These are phyloP conservation scores for Aspergillus taichungensis DNA, from an alignment of 495 filamentous ascomycete genomes.

Conservation along the genomic window DNA sequence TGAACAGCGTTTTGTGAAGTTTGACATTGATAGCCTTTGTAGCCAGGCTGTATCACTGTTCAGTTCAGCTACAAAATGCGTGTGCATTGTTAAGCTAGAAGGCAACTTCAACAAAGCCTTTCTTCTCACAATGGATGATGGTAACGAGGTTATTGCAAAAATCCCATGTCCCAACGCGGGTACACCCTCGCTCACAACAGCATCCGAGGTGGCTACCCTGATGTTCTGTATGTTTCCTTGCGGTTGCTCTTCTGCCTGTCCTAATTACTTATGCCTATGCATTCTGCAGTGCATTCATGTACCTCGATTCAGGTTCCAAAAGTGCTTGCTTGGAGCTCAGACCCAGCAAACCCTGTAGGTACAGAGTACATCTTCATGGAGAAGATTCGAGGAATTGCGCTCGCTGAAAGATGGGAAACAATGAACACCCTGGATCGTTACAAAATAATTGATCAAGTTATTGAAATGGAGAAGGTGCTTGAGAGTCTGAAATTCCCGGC, in stretches of 20 bases:
- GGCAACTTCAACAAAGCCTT: constrained; percentile 33
- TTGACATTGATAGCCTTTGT: constrained; percentile 22
- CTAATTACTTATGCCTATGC: constrained; percentile 29
- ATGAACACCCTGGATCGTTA: constrained; percentile 13
- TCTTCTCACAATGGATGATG: constrained; percentile 28
- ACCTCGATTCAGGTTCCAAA: constrained; percentile 20
- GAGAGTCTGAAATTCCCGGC: constrained; percentile 12
- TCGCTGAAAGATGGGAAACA: constrained; percentile 13
- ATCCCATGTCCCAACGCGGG: constrained; percentile 32
- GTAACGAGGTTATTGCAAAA: constrained; percentile 24
- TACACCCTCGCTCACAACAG: constrained; percentile 20
- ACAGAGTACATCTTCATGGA: constrained; percentile 33
- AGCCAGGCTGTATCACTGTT: constrained; percentile 16
- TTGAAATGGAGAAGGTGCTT: constrained; percentile 21
- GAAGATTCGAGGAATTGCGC: constrained; percentile 13
- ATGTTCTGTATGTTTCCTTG: constrained; percentile 20
- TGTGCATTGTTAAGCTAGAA: constrained; percentile 21
- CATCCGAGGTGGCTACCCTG: constrained; percentile 34
- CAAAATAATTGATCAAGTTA: constrained; percentile 17
- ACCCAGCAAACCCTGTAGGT: constrained; percentile 18
- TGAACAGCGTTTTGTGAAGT: constrained; percentile 18
- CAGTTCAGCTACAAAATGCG: constrained; percentile 11
- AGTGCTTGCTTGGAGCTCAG: constrained; percentile 20
- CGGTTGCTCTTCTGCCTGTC: not conserved
- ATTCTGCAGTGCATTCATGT: constrained; percentile 10